phyloP scores from a whole-genome alignment of 225 moss, liverwort and hornwort genomes.

The Neckera pumila region DNA sequence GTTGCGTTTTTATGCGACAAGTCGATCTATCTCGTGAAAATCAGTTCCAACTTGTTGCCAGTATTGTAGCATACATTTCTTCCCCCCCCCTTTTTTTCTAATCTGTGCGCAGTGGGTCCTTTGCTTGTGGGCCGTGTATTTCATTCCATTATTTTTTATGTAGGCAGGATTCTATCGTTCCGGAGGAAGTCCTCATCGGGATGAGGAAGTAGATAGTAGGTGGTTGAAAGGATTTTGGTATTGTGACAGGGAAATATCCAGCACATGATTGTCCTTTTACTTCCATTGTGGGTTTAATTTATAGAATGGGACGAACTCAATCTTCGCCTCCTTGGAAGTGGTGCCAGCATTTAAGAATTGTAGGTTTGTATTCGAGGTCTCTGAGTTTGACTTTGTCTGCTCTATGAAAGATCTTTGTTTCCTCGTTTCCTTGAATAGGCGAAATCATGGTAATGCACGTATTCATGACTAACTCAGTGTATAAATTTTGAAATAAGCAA shows the following conservation, averaged over 20 bases:
- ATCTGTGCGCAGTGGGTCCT: neutral
- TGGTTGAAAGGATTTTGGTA: neutral
- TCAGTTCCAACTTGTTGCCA: neutral
- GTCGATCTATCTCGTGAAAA: neutral
- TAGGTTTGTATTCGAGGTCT: neutral
- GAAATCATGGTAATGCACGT: neutral
- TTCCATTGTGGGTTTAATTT: neutral
- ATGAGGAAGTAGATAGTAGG: neutral
- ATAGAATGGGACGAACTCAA: neutral
- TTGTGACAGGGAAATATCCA: neutral
- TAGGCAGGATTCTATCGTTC: neutral
- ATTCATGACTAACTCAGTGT: neutral
- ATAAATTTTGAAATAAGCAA: neutral
- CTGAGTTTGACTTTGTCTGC: neutral
- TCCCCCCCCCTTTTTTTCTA: neutral
- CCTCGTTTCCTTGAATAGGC: neutral
- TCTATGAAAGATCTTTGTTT: neutral
- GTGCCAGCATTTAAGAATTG: neutral
- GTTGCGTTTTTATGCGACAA: neutral
- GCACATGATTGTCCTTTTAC: neutral
- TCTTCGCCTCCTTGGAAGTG: neutral
- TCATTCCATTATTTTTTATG: neutral
- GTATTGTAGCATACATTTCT: constrained; percentile 12
- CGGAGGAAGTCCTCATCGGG: neutral
- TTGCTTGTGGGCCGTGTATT: constrained; percentile 2